Base-by-base conservation (phyloP, 2,329 filamentous ascomycete genomes). In the Stemphylium vesicarium region DNA sequence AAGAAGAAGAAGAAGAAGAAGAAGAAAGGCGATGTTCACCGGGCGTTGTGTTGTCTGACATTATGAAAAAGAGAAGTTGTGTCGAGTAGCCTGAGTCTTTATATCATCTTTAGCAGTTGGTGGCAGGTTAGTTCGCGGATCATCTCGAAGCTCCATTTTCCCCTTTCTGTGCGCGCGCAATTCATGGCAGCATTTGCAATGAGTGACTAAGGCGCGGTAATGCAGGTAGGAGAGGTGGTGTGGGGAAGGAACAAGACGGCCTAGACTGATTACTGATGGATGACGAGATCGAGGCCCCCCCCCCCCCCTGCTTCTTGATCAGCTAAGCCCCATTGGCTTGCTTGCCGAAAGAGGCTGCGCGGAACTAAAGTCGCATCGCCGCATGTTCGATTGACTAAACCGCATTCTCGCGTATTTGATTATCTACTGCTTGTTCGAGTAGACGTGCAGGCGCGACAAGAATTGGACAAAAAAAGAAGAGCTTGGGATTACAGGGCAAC, bases 121-220 rank as follows among this genome's bases (percentile, higher is more conserved):
- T 9, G 31, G 5, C 22, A 8, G 20, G 51, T 68, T 60, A 69
- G 66, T 70, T 57, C 62, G 42, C 53, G 62, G 47, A 62, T 59
- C 53, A 57, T 65, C 56, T 48, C 64, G 63, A 60, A 39, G 59
- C 35, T 70, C 68, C 65, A 56, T 45, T 57, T 32, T 39, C 50
- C 57, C 48, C 20, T 20, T 3, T 4, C 3, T 4, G 20, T 4
- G 20, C 60, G 59, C 46, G 60, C 60, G 56, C 60, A 55, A 59
- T 53, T 63, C n/a, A 29, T 29, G 26, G 26, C 26, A 50, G 4
- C 53, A 68, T 71, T 74, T 70, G 60, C 68, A 72, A 73, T 71
- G 55, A 56, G 50, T 75, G 64, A 68, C 71, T 72, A 72, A 75
- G 47, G 51, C 41, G 62, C 60, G 57, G 61, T 44, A 64, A 64